These are phyloP conservation scores for Tylopilus sp. DNA, from an alignment of 768 basidiomycete species.

Conservation along the genomic window DNA sequence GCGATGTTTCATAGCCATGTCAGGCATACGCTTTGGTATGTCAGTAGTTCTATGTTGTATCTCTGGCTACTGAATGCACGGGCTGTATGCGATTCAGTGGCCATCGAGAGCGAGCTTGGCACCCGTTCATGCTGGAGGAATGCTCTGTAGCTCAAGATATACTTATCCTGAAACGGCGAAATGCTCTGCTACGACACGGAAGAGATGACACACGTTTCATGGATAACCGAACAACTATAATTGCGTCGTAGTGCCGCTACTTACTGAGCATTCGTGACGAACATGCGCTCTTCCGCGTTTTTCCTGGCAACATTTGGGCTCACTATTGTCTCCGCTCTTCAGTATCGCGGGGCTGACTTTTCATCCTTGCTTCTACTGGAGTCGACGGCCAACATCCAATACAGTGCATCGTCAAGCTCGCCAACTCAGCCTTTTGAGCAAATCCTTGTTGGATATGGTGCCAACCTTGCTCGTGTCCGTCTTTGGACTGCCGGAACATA, in stretches of 20 bases:
- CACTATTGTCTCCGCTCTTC: constrained; percentile 8
- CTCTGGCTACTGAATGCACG: too few relatives aligned
- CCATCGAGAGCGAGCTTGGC: too few relatives aligned
- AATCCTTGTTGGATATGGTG: constrained; percentile 6
- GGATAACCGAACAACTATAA: neutral
- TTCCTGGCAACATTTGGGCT: neutral
- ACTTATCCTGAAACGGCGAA: too few relatives aligned
- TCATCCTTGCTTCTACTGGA: constrained; percentile 16
- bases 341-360: constrained; percentile 12
- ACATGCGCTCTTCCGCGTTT: neutral
- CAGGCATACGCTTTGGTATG: too few relatives aligned
- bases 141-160: too few relatives aligned
- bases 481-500: constrained; percentile 11
- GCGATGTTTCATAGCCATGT: too few relatives aligned
- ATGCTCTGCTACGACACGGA: neutral
- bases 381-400: neutral
- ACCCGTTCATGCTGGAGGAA: too few relatives aligned
- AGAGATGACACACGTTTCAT: neutral
- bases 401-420: neutral
- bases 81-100: too few relatives aligned
- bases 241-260: too few relatives aligned
- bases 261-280: neutral
- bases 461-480: constrained; percentile 16
- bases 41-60: too few relatives aligned
- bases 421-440: constrained; percentile 6